Evolutionary conservation across 441 rosid genomes (phyloP), one percentile per base, ranked within the genome.

Genomic region (Populus hybrid): DNA sequence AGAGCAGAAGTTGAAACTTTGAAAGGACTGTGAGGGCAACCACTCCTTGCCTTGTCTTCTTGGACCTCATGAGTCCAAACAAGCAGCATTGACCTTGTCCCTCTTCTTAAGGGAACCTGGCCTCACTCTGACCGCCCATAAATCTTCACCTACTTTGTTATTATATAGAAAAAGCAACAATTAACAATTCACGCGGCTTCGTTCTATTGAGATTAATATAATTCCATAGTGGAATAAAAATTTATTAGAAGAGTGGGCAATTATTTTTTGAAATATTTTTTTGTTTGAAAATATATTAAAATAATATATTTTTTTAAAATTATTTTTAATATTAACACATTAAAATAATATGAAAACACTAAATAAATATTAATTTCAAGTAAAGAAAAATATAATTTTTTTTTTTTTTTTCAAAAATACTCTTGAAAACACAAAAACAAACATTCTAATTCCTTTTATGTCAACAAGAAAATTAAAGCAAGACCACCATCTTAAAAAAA

Each of bases 81-180:
- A 21, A 53, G 53, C 71, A 35, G 70, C 28, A 78, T 75, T 73
- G 83, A 84, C 75, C 75, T 12, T 28, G 38, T 14, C 9, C 46
- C 42, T 46, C 57, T 12, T 46, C 57, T 46, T 4, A 46, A 46
- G 57, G 57, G 57, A 14, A 46, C 57, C 16, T 46, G 1, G 57
- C 57, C 19, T 36, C 0, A 46, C 57, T 46, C 57, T 46, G 57
- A 46, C 57, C 57, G 1, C 16, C 57, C 57, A 46, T 46, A 46
- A 46, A 46, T 14, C 57, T 46, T 46, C 2, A 46, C 57, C 57
- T 3, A 46, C 57, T 4, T 1, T 12, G 19, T 46, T 46, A 46
- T 46, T 46, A 46, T 46, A 46, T 46, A 12, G 57, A 46, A 46
- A 46, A 46, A 14, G 57, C 57, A 12, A 46, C 57, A 12, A 42